These are phyloP conservation scores for Hyaloscypha finlandica DNA, from an alignment of 495 filamentous ascomycete genomes.

Conservation along the genomic window DNA sequence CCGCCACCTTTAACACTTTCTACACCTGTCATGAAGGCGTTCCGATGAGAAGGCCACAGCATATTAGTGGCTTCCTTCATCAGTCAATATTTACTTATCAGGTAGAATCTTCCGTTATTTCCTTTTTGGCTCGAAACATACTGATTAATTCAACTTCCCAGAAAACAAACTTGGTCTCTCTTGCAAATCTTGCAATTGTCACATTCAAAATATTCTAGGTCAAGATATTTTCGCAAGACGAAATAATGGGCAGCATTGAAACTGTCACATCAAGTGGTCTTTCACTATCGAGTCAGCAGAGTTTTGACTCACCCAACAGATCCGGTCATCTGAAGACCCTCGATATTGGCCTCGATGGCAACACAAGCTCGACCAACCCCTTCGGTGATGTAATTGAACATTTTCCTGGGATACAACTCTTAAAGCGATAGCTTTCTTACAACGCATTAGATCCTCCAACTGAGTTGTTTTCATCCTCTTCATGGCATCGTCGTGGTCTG, in stretches of 20 bases:
- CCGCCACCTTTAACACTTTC: not conserved
- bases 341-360: conserved; percentile 20
- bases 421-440: not conserved
- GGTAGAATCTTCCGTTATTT: not conserved
- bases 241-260: not conserved
- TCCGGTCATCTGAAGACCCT: conserved; percentile 11
- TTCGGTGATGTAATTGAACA: conserved; percentile 1
- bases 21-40: not conserved
- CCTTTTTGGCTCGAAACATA: not conserved
- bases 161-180: too few relatives aligned
- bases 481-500: conserved; percentile 25
- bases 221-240: too few relatives aligned
- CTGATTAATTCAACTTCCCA: too few relatives aligned
- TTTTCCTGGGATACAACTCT: not conserved
- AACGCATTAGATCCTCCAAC: conserved; percentile 17
- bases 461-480: conserved; percentile 22
- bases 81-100: not conserved
- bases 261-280: not conserved
- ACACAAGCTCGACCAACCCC: conserved; percentile 1
- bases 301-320: not conserved
- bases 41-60: not conserved
- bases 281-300: not conserved
- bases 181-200: too few relatives aligned
- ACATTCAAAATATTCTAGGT: too few relatives aligned
- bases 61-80: not conserved